Evolutionary conservation across 2,329 filamentous ascomycete genomes (phyloP).

Genomic region (Pyricularia sp.): DNA sequence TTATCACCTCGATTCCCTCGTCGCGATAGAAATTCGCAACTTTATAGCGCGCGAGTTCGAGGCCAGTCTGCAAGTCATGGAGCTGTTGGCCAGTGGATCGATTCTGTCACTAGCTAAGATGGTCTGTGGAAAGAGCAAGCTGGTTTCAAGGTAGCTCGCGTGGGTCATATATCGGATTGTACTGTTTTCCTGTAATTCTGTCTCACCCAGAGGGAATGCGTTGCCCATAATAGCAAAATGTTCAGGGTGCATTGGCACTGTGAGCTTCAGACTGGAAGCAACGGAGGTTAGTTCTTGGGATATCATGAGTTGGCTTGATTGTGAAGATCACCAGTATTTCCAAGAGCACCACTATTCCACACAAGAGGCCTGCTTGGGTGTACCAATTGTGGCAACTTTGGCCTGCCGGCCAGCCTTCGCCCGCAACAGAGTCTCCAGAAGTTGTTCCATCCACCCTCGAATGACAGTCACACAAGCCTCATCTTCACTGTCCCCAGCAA

Average conservation of each 20-base stretch:
- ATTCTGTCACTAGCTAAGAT: constrained; percentile 13
- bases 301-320: no score
- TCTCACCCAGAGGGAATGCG: no score
- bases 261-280: no score
- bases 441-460: not conserved
- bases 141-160: constrained; percentile 14
- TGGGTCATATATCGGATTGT: not conserved
- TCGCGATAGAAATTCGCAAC: constrained; percentile 36
- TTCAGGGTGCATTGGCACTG: no score
- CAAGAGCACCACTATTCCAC: no score
- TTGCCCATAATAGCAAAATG: no score
- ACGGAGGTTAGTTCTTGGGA: no score
- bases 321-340: no score
- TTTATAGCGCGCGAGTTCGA: constrained; percentile 36
- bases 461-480: not conserved
- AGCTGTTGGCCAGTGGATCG: constrained; percentile 36
- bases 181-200: no score
- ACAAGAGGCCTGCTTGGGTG: not conserved
- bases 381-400: not conserved
- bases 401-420: not conserved
- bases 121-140: constrained; percentile 15
- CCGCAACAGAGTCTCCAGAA: not conserved
- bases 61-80: constrained; percentile 38
- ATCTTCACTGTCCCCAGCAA: not conserved
- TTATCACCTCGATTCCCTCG: constrained; percentile 33